Evolutionary conservation across 1,284 basidiomycete genomes (phyloP).

Genomic region (Boletus semigastroideus): DNA sequence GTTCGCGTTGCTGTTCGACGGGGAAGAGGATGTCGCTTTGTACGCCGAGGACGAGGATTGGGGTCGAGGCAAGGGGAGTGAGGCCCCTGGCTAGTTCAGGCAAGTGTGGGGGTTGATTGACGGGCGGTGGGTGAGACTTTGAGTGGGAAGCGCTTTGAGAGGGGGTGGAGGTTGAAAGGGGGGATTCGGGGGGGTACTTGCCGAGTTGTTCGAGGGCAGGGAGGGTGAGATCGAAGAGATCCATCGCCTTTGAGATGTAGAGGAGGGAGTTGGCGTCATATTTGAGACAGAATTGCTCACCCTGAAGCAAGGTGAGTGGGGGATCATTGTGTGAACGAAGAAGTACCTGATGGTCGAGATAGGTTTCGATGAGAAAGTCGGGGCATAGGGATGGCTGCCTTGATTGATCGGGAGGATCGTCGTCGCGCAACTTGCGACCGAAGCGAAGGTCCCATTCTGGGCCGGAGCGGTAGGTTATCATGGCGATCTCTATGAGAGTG

Average conservation of each 20-base stretch:
- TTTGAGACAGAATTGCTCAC: conserved; percentile 96
- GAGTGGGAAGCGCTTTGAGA: conserved; percentile 52
- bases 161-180: conserved; percentile 21
- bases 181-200: conserved; percentile 38
- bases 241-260: conserved; percentile 99
- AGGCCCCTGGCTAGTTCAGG: conserved; percentile 84
- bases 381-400: conserved; percentile 83
- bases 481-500: conserved; percentile 81
- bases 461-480: conserved; percentile 98
- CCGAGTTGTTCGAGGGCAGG: conserved; percentile 74
- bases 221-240: conserved; percentile 94
- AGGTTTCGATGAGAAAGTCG: conserved; percentile 98
- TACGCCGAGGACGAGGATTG: conserved; percentile 88
- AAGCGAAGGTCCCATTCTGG: conserved; percentile 99
- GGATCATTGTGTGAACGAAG: background rate
- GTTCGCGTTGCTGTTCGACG: conserved; percentile 95
- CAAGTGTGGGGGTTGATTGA: conserved; percentile 74
- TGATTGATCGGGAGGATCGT: conserved; percentile 23
- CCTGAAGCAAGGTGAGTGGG: conserved; percentile 36
- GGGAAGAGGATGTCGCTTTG: conserved; percentile 98
- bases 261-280: conserved; percentile 99
- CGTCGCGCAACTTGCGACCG: conserved; percentile 67
- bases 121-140: conserved; percentile 68
- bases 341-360: conserved; percentile 89
- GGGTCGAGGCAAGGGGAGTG: conserved; percentile 72